Evolutionary conservation across 2,329 filamentous ascomycete species (phyloP).

Genomic region (Beauveria sp.): DNA sequence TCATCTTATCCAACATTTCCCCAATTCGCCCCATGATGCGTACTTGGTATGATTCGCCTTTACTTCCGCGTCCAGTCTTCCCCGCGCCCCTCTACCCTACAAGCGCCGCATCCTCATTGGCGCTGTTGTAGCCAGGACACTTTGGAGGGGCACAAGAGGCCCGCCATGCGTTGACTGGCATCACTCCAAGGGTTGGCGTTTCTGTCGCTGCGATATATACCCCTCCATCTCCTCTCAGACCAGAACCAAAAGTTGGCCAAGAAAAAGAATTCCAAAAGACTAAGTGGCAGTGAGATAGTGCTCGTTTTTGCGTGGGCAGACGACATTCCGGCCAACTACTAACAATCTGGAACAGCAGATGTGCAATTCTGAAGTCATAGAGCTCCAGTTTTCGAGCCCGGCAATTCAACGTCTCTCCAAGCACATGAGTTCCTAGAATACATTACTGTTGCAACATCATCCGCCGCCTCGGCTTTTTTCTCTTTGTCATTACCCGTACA

Average conservation of each 20-base stretch:
- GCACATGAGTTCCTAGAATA: too few species aligned
- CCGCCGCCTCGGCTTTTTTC: too few species aligned
- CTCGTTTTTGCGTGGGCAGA: background rate
- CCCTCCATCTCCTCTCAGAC: background rate
- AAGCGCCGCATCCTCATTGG: slow-evolving; percentile 6
- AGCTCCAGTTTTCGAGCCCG: background rate
- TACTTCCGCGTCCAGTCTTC: too few species aligned
- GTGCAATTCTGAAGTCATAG: background rate
- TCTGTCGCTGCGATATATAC: background rate
- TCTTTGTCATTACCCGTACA: too few species aligned
- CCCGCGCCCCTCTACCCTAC: background rate
- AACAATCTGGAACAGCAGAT: background rate
- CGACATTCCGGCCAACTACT: background rate
- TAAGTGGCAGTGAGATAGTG: background rate
- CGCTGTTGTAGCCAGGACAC: background rate
- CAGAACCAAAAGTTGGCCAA: background rate
- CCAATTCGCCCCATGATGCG: too few species aligned
- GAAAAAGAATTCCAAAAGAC: background rate
- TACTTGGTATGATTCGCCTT: too few species aligned
- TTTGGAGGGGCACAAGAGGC: background rate
- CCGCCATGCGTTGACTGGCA: background rate
- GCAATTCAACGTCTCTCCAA: background rate
- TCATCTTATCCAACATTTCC: too few species aligned
- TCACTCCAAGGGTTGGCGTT: background rate
- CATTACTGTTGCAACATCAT: too few species aligned